Conservation (phyloP, 345 rosid genomes). For the Eucalyptus microcorys region DNA sequence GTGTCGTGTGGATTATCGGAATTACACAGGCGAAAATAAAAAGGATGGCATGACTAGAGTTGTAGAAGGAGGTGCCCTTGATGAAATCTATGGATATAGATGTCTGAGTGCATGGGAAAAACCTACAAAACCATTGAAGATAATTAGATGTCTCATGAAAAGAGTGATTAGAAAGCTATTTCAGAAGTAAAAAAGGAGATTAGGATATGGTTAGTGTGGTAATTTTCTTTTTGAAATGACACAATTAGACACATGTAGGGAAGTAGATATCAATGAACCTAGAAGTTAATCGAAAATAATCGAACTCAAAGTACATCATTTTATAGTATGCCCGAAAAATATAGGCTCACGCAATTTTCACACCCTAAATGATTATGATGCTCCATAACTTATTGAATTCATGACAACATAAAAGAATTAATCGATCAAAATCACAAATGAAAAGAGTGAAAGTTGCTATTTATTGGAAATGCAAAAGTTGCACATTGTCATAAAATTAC, state of each 20-base stretch:
- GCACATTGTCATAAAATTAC: neutral
- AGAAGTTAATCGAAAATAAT: neutral
- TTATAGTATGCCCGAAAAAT: neutral
- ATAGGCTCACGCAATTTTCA: neutral
- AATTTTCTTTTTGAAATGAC: no score
- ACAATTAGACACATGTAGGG: neutral
- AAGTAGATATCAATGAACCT: neutral
- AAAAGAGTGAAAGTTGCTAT: neutral
- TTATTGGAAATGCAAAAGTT: neutral
- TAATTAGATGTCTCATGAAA: rapidly evolving
- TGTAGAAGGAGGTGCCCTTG: neutral
- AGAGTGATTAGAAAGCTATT: neutral
- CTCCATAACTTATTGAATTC: neutral
- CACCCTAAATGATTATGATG: neutral
- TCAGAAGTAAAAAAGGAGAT: neutral
- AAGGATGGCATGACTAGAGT: neutral
- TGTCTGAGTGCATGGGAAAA: neutral
- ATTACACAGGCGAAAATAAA: neutral
- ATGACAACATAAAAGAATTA: neutral
- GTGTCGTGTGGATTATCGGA: neutral
- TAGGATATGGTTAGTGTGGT: rapidly evolving
- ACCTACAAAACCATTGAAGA: neutral
- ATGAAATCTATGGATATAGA: neutral
- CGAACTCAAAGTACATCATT: neutral
- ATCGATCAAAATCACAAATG: neutral